Evolutionary conservation across 2,329 filamentous ascomycete genomes (phyloP), one percentile per base, ranked within the genome.

Genomic region (Botrytis paeoniae): DNA sequence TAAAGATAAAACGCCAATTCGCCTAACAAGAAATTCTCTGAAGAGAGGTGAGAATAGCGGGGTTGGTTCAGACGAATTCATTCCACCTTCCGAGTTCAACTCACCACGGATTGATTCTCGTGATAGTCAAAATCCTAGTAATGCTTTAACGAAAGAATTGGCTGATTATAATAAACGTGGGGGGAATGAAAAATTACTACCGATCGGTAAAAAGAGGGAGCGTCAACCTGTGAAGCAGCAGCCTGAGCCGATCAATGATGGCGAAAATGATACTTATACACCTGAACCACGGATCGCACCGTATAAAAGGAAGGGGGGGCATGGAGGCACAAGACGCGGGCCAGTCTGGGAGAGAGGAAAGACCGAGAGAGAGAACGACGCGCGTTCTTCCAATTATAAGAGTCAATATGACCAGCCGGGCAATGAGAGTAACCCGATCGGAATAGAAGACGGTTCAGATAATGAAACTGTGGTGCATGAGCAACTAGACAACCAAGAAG

Each of bases 51-150:
- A 29, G n/a, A 54, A 18, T 18, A 6, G 14, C 3, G 14, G 51
- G 14, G 3, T 18, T 54, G 51, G 14, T 18, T 18, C n/a, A 29
- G 29, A 54, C 6, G 51, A 29, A 54, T 29, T 7, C 3, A 3
- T 29, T 54, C n/a, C 2, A 7, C 1, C n/a, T n/a, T 14, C n/a
- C 6, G 2, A 29, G 3, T 0, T 18, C 16, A 18, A 7, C n/a
- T 3, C 51, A 2, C n/a, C 14, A 18, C 12, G 18, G 2, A 54
- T 8, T 29, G 5, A n/a, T 18, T 29, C 5, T 18, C 0, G 12
- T 16, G 6, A 4, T 12, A 18, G 14, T 54, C 51, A 18, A 8
- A 29, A 54, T 8, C 2, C 6, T 18, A 54, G 14, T 16, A 54
- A 54, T 4, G 14, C 3, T 54, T 54, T 29, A 29, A 3, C 7